A percentile compares a stretch with the other conserved stretches of the same genome.
Evolutionary conservation across 2,329 filamentous ascomycete species (phyloP).

Genomic region (Microdochium paspali): DNA sequence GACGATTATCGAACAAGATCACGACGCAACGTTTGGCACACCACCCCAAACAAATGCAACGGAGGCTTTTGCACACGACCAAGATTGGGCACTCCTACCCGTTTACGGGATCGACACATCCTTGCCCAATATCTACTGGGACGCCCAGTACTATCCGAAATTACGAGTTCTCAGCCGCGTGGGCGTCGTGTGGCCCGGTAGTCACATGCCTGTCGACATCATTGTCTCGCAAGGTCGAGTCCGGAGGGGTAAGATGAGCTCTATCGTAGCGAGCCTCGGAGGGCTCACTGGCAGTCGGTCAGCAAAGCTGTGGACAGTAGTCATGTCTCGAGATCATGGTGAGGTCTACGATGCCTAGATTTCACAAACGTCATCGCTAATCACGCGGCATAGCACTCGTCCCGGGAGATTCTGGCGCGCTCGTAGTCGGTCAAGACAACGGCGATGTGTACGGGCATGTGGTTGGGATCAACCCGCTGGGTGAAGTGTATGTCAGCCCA

Average conservation of each 20-base stretch:
- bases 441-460: neutral
- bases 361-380: no score
- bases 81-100: neutral
- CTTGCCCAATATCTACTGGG: neutral
- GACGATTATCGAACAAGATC: no score
- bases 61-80: neutral
- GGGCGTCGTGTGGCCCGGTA: neutral
- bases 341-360: neutral
- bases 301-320: neutral
- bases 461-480: neutral
- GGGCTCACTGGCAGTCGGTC: neutral
- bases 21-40: no score
- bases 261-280: neutral
- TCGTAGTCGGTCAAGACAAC: neutral
- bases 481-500: neutral
- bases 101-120: neutral
- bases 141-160: neutral
- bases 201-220: neutral
- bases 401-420: neutral
- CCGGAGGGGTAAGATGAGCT: neutral
- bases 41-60: neutral
- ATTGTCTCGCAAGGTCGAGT: neutral
- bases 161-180: neutral
- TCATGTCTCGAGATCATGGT: neutral
- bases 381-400: no score